Evolutionary conservation across 2,329 filamentous ascomycete species (phyloP).

Genomic region (Ramularia collo-cygni): DNA sequence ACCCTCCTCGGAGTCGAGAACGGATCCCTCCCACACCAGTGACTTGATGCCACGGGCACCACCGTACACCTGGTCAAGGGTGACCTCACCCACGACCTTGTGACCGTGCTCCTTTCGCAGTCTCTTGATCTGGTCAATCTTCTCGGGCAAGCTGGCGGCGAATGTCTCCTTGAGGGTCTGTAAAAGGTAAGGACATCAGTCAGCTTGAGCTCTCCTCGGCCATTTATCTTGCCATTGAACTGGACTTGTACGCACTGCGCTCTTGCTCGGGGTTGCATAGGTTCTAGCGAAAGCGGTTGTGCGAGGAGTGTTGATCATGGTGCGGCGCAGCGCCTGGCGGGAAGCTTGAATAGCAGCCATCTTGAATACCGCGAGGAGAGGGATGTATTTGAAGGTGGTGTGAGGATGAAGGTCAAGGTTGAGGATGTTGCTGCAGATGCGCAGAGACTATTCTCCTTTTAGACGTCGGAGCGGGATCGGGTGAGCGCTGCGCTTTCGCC

Average conservation of each 20-base stretch:
- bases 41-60: conserved; percentile 94
- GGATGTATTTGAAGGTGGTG: too few species aligned
- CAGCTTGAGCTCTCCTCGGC: conserved; percentile 3
- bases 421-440: background rate
- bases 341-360: conserved; percentile 29
- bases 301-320: conserved; percentile 48
- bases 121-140: conserved; percentile 99
- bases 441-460: background rate
- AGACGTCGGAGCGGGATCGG: background rate
- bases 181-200: conserved; percentile 8
- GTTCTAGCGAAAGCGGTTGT: conserved; percentile 68
- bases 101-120: conserved; percentile 94
- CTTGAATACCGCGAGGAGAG: conserved; percentile 8
- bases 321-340: conserved; percentile 73
- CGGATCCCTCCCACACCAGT: conserved; percentile 98
- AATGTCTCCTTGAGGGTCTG: conserved; percentile 98
- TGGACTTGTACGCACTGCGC: conserved; percentile 55
- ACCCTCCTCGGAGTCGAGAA: conserved; percentile 91
- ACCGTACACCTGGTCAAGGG: conserved; percentile 97
- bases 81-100: conserved; percentile 96
- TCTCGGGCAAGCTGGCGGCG: conserved; percentile 87
- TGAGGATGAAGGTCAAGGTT: too few species aligned
- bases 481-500: too few species aligned
- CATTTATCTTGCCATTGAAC: background rate
- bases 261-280: conserved; percentile 92